Evolutionary conservation across 2,329 filamentous ascomycete species (phyloP).

Genomic region (Colletotrichum sp.): DNA sequence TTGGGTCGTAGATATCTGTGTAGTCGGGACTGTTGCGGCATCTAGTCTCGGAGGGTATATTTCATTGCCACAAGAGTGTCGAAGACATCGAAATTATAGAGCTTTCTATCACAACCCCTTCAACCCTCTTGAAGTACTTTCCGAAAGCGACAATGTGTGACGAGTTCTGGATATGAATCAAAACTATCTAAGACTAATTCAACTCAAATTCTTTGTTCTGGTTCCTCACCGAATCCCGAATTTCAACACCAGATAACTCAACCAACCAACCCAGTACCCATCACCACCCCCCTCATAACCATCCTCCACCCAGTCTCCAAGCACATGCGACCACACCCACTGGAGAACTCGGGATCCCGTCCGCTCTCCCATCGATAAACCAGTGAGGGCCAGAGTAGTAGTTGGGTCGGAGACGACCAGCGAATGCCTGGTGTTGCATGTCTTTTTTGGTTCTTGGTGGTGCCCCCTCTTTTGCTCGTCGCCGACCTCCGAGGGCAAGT

Average conservation of each 20-base stretch:
- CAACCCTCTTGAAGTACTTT: neutral
- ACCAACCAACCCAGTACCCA: too few species aligned
- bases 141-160: accelerated
- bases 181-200: too few species aligned
- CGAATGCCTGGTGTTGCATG: conserved; percentile 16
- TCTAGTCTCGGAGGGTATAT: accelerated
- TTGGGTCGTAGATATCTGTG: accelerated
- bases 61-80: too few species aligned
- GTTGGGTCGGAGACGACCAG: conserved; percentile 4
- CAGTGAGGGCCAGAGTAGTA: conserved; percentile 15
- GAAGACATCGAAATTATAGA: too few species aligned
- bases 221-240: too few species aligned
- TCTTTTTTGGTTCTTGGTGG: neutral
- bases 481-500: neutral
- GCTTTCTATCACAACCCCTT: neutral
- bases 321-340: conserved; percentile 16
- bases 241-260: too few species aligned
- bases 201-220: neutral
- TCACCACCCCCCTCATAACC: neutral
- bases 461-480: neutral
- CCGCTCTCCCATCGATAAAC: conserved; percentile 17
- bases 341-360: conserved; percentile 17
- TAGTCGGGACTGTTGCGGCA: accelerated
- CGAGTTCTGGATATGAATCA: too few species aligned
- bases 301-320: accelerated